These are phyloP conservation scores for Lactuca sativa DNA, from an alignment of 129 eudicot genomes.

Conservation along the genomic window DNA sequence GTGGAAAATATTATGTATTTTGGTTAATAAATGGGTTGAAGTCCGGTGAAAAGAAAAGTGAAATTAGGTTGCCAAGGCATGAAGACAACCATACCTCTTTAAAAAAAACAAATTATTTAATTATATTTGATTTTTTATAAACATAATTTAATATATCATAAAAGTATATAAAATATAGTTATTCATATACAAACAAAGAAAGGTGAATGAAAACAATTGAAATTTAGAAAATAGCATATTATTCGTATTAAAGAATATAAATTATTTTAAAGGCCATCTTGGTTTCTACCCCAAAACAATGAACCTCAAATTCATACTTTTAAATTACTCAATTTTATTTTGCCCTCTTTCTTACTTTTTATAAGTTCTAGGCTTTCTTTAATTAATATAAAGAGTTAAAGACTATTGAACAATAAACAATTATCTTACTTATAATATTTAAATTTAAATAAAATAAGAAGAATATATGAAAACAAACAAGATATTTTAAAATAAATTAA, in stretches of 20 bases:
- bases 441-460: not conserved
- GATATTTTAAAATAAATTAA: too few species aligned
- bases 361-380: slow-evolving; percentile 17
- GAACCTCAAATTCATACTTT: slow-evolving; percentile 29
- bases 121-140: slow-evolving; percentile 10
- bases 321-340: slow-evolving; percentile 12
- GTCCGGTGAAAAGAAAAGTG: slow-evolving; percentile 48
- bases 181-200: slow-evolving; percentile 41
- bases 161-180: slow-evolving; percentile 20
- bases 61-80: slow-evolving; percentile 46
- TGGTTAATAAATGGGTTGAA: slow-evolving; percentile 38
- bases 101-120: slow-evolving; percentile 23
- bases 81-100: slow-evolving; percentile 47
- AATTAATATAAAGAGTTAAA: not conserved
- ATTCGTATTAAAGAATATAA: slow-evolving; percentile 15
- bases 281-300: slow-evolving; percentile 34
- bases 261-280: slow-evolving; percentile 29
- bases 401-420: not conserved
- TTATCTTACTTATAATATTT: not conserved
- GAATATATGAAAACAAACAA: not conserved
- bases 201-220: slow-evolving; percentile 42
- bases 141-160: slow-evolving; percentile 13
- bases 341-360: slow-evolving; percentile 7
- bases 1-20: slow-evolving; percentile 36
- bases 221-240: slow-evolving; percentile 36